A percentile compares a stretch with the other conserved stretches of the same genome.
Evolutionary conservation across 176 grass and related monocot species (phyloP).

Genomic region (Zoysia japonica): DNA sequence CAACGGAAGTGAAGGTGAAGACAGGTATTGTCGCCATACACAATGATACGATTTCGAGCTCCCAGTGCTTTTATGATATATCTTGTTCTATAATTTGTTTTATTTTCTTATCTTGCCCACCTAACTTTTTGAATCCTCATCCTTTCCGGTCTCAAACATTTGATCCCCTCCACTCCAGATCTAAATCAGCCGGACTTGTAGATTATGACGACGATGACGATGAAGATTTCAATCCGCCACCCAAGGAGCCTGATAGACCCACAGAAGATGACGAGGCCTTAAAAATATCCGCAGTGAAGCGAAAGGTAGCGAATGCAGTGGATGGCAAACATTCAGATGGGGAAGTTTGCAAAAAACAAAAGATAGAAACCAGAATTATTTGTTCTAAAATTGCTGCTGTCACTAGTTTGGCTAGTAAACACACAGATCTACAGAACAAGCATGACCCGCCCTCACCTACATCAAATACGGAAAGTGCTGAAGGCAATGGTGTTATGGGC

Average conservation of each 20-base stretch:
- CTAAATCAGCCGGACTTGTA: conserved; percentile 75
- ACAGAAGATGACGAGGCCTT: conserved; percentile 63
- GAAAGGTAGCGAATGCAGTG: conserved; percentile 35
- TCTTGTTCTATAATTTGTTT: conserved; percentile 22
- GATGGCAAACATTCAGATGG: conserved; percentile 55
- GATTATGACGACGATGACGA: conserved; percentile 96
- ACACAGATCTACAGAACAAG: conserved; percentile 37
- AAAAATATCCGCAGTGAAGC: conserved; percentile 60
- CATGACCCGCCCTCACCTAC: conserved; percentile 22
- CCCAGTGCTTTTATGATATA: background rate
- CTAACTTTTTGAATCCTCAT: conserved; percentile 15
- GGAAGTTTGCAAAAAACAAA: conserved; percentile 54
- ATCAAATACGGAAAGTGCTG: conserved; percentile 22
- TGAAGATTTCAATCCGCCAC: conserved; percentile 90
- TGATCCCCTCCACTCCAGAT: conserved; percentile 45
- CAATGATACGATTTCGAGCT: conserved; percentile 13
- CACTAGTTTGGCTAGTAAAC: conserved; percentile 34
- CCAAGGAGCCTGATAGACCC: conserved; percentile 62
- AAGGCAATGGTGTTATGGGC: conserved; percentile 55
- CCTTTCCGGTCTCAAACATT: conserved; percentile 50
- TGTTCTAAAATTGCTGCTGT: conserved; percentile 51
- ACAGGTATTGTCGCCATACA: conserved; percentile 57
- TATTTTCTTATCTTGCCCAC: conserved; percentile 22
- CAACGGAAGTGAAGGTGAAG: conserved; percentile 68
- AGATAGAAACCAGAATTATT: conserved; percentile 64